Evolutionary conservation across 129 eudicot genomes (phyloP), one percentile per base, ranked within the genome.

Genomic region (Dittrichia graveolens): DNA sequence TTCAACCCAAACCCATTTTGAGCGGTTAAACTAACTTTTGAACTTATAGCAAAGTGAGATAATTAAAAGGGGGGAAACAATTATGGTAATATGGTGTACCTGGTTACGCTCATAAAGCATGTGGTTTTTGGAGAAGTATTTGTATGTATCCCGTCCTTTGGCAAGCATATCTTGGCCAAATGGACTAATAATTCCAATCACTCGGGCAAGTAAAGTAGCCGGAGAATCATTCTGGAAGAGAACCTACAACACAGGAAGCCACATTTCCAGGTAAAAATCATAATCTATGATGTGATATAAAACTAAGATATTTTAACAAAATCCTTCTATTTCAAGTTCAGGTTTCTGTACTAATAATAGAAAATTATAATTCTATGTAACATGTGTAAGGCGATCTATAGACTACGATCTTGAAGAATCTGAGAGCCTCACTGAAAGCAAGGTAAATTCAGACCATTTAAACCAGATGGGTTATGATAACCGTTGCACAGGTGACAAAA

Each of bases 181-280:
- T 5, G 89, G 89, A 67, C 91, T 84, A 41, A 95, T 88, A 45
- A 95, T 90, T 58, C 99, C 99, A 50, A 95, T 85, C 19, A 95
- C 99, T 38, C 99, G 88, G 43, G 99, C 99, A 76, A 95, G 97
- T 62, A 95, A 84, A 19, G 99, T 90, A 67, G 99, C 99, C 7
- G 97, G 99, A 7, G 99, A 90, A 85, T 95, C 99, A 72, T 95
- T 95, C 84, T 90, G 99, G 79, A 95, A 95, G 38, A 95, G 94
- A 65, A 95, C 99, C 99, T 95, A 69, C 59, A 72, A 59, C 67
- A 65, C 56, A 16, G 16, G 43, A 69, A 38, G 46, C 73, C 50
- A 9, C 50, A 57, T 14, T 75, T 71, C 56, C 56, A 69, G 47
- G 19, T 42, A 40, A 48, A 64, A 13, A 35, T 59, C 24, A 58